phyloP scores from a whole-genome alignment of 768 basidiomycete species.

The Tricholoma hemisulphureum region DNA sequence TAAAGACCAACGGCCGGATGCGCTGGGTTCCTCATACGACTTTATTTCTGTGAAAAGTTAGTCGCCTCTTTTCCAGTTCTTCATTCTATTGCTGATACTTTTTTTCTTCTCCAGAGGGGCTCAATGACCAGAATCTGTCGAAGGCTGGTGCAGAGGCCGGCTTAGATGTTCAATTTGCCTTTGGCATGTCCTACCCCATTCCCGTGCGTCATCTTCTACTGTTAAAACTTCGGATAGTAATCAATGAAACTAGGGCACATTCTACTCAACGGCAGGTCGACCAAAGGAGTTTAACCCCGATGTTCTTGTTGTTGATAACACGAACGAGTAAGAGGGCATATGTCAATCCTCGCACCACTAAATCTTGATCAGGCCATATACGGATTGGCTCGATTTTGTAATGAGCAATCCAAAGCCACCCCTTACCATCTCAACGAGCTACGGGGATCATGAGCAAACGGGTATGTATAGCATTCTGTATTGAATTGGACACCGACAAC shows the following conservation, averaged over 20 bases:
- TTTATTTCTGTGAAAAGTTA: slow-evolving; percentile 56
- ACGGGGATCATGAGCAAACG: slow-evolving; percentile 72
- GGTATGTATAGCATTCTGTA: slow-evolving; percentile 32
- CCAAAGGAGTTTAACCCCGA: too few relatives aligned
- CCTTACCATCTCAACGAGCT: slow-evolving; percentile 72
- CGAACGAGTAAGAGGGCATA: too few relatives aligned
- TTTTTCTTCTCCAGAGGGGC: slow-evolving; percentile 44
- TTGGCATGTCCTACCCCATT: slow-evolving; percentile 64
- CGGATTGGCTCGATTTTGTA: too few relatives aligned
- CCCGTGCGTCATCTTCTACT: slow-evolving; percentile 24
- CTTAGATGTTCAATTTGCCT: slow-evolving; percentile 66
- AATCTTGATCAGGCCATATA: slow-evolving; percentile 7
- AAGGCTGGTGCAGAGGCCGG: slow-evolving; percentile 64
- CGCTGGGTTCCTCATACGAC: slow-evolving; percentile 49
- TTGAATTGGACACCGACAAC: not conserved
- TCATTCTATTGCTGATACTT: slow-evolving; percentile 9
- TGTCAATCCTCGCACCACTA: not conserved
- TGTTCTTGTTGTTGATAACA: too few relatives aligned
- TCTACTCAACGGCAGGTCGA: too few relatives aligned
- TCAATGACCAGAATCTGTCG: slow-evolving; percentile 54
- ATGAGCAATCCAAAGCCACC: too few relatives aligned
- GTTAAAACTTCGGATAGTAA: too few relatives aligned
- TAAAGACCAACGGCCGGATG: slow-evolving; percentile 44
- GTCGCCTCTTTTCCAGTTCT: not conserved
- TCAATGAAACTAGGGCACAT: too few relatives aligned